Base-by-base conservation (phyloP, 2,329 filamentous ascomycete species). In the Pleoardoris graminearum region DNA sequence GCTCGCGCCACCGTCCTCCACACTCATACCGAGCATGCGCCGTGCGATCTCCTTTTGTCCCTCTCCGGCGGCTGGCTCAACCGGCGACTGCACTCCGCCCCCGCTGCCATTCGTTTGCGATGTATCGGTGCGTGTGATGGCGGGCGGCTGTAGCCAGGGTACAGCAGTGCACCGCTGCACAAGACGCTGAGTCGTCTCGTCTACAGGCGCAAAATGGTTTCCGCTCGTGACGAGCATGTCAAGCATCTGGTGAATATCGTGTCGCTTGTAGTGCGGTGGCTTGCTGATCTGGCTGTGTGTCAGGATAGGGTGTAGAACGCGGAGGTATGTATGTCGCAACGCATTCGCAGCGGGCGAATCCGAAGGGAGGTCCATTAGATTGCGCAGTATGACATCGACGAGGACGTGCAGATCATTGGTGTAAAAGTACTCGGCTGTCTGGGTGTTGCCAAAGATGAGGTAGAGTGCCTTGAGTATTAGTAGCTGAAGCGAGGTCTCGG, bases 351-450 rank as follows among this genome's bases (percentile, higher is more conserved):
- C 71, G 22, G 70, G 63, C 10, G 79, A 85, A 69, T 96, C 93
- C 65, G 93, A 88, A 0, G 95, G 94, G 7, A 99, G 80, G 70
- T 99, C 94, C 65, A 97, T 85, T n/a, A 99, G 80, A 67, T 99
- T 99, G 37, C 94, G 89, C 55, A 99, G 90, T 53, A 99, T 91
- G 59, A 99, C 94, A 68, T 99, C 94, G 41, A 97, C 82, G 14
- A 99, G 83, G 4, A 99, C 94, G 53, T 91, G 89, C 25, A 99
- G 80, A 68, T 99, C 94, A 70, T 99, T 99, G 23, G 91, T 97
- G 74, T 97, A 99, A 70, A 99, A 99, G 75, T 97, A 99, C 75
- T 99, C 94, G 72, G 94, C 91, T 0, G 94, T 99, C 14, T 88
- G 84, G 51, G 85, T 85, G 8, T 91, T 97, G 4, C 92, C 96